Base-by-base conservation (phyloP, 139 green algal genomes). In the Zygnema cylindricum region DNA sequence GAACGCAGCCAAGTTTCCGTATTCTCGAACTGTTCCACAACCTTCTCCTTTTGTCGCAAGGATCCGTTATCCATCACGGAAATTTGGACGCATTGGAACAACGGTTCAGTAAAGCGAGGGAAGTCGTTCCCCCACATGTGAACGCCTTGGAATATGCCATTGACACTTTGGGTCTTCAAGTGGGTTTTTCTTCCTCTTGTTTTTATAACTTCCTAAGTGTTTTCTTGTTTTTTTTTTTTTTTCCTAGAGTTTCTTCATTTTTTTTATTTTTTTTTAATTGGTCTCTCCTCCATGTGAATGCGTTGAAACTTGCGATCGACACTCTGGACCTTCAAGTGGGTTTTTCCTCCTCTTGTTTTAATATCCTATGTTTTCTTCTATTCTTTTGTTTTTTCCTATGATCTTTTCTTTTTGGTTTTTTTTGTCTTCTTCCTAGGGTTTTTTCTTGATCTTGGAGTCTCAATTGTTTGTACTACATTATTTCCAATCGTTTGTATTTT, bases 11-110 rank as follows among this genome's bases (percentile, higher is more conserved):
- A 79, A 89, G 85, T 78, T 89, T 89, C 40, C 85, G 85, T 78
- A 89, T 89, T n/a, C 85, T 89, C 1, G 77, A 89, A 35, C 85
- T 88, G 21, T 81, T 89, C 79, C 77, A 89, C 33, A 41, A 38
- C 11, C 25, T 89, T 25, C 76, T 89, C n/a, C n/a, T 89, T 30
- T 38, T 89, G 23, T 49, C 85, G 1, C 76, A 73, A n/a, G 85
- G 85, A 1, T 43, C 38, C 54, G 77, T 55, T 35, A 42, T 90
- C 35, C 55, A 90, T 1, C 43, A 87, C 22, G 85, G 85, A 23
- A 69, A 25, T 89, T 71, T 87, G 43, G 33, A 82, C 42, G 43
- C 43, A 23, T 71, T 87, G 25, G 55, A 69, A 71, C 35, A 32
- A 1, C 81, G 81, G 49, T 42, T 87, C 2, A 16, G n/a, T 1